phyloP scores from a whole-genome alignment of 495 filamentous ascomycete genomes.

The Tuber brumale region DNA sequence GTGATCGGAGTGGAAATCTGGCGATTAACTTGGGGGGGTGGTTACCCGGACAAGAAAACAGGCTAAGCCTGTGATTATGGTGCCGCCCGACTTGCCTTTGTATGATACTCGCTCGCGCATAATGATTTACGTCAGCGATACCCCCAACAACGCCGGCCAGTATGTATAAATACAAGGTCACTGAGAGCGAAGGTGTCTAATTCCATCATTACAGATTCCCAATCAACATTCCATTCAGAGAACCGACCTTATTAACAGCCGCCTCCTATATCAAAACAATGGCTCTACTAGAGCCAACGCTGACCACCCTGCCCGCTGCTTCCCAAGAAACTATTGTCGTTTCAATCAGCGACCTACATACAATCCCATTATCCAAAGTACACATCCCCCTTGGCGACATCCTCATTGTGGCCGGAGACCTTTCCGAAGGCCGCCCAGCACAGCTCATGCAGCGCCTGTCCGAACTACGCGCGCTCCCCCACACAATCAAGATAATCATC shows the following conservation, averaged over 20 bases:
- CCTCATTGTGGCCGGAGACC: constrained; percentile 80
- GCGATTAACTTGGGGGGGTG: too few relatives aligned
- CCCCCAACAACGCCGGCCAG: too few relatives aligned
- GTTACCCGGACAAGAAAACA: too few relatives aligned
- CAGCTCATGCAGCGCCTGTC: constrained; percentile 71
- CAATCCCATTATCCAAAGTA: constrained; percentile 39
- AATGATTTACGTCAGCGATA: too few relatives aligned
- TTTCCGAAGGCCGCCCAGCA: constrained; percentile 63
- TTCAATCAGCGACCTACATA: constrained; percentile 6
- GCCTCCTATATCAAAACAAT: background rate
- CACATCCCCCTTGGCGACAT: constrained; percentile 71
- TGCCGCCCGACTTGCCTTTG: too few relatives aligned
- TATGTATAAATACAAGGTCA: too few relatives aligned
- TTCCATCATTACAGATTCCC: too few relatives aligned
- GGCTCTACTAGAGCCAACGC: background rate
- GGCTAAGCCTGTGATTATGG: too few relatives aligned
- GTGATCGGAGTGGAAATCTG: too few relatives aligned
- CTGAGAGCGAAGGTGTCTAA: too few relatives aligned
- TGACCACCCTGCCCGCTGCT: background rate
- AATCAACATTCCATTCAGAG: background rate
- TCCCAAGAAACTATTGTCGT: background rate
- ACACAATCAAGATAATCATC: constrained; percentile 72
- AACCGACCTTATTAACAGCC: background rate
- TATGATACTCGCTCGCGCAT: too few relatives aligned
- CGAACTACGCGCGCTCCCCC: constrained; percentile 68